Evolutionary conservation across 345 rosid genomes (phyloP), one percentile per base, ranked within the genome.

Genomic region (Luvunga scandens): DNA sequence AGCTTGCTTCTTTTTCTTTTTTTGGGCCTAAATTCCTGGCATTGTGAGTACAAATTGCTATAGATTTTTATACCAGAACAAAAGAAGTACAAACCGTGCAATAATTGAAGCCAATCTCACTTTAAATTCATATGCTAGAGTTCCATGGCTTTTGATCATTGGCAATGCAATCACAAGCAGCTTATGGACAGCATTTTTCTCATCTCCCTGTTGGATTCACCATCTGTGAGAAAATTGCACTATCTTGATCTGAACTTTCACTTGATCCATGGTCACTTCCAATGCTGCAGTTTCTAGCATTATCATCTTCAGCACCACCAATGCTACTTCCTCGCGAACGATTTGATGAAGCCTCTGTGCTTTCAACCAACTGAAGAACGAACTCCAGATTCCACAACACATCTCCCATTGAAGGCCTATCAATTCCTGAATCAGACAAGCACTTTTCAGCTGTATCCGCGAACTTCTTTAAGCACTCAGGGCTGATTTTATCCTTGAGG

Each of bases 331-430:
- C 79, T 27, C 65, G 57, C 22, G 84, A 19, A 25, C 69, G 28
- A 16, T n/a, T 59, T 2, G 89, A 80, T 1, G 86, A 71, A 28
- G 78, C 84, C 3, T 89, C 91, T 4, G 87, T 69, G 3, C 53
- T 84, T 70, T 85, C 87, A 71, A 89, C 95, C 67, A 88, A n/a
- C 63, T 92, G 94, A 25, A 89, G 88, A 19, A 92, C 87, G 42
- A 85, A 87, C 65, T 92, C 93, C 16, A 92, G 90, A 34, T 89
- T 92, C 95, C 97, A 88, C 33, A 91, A 42, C 30, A 91, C 90
- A 57, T 92, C 95, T 0, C 95, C 95, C 95, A 92, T 92, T 16
- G 84, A 61, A 21, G 95, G 97, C 2, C 95, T 92, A 4, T 90
- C 89, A 0, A 72, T 4, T 69, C 93, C 95, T 3, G 72, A 55